phyloP scores from a whole-genome alignment of 176 grass and related monocot genomes.

The Aegilops umbellulata region DNA sequence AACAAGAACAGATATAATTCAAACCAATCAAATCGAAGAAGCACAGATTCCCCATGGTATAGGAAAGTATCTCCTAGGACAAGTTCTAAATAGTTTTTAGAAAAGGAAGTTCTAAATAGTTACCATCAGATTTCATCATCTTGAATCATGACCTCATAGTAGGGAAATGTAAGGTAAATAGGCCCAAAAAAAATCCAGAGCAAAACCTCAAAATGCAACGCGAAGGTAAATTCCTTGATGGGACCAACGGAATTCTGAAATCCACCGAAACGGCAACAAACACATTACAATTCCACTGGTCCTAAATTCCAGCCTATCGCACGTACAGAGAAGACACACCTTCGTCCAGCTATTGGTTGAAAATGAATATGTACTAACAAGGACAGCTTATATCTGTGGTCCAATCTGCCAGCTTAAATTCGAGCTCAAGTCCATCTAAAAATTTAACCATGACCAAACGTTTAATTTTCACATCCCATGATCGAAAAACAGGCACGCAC shows the following conservation, averaged over 20 bases:
- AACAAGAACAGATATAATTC: not conserved
- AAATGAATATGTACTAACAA: conserved; percentile 13
- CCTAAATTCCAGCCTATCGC: not conserved
- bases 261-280: not conserved
- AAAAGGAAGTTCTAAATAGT: not conserved
- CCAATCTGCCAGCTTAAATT: conserved; percentile 11
- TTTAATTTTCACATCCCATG: not conserved
- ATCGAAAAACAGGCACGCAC: not conserved
- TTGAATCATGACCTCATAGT: not conserved
- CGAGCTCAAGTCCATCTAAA: not conserved
- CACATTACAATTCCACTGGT: not conserved
- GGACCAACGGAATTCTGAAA: conserved; percentile 11
- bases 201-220: not conserved
- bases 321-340: not conserved
- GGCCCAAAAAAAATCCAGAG: not conserved
- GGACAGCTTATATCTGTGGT: not conserved
- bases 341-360: conserved; percentile 22
- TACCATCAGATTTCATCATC: conserved; percentile 6
- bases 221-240: not conserved
- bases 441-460: not conserved
- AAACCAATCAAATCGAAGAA: conserved; percentile 18
- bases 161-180: not conserved
- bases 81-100: not conserved
- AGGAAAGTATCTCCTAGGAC: not conserved
- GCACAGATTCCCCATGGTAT: not conserved